These are phyloP conservation scores for Mycena filopes DNA, from an alignment of 768 basidiomycete species.

Conservation along the genomic window DNA sequence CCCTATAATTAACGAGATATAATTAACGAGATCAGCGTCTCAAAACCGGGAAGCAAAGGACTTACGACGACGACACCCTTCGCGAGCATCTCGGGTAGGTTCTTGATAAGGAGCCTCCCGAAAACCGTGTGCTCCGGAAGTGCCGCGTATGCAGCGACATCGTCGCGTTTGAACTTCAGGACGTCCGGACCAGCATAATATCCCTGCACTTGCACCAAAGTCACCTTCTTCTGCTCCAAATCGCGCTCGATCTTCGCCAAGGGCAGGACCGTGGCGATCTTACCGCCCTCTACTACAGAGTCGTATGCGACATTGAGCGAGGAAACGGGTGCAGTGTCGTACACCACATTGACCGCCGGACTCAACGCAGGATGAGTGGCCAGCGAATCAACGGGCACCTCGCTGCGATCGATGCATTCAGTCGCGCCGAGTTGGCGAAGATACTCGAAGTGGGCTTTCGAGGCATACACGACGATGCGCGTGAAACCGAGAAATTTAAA, in stretches of 20 bases:
- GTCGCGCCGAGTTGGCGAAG: slow-evolving; percentile 48
- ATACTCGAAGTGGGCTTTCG: slow-evolving; percentile 49
- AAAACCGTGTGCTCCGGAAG: slow-evolving; percentile 37
- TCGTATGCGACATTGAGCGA: slow-evolving; percentile 7
- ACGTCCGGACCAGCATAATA: slow-evolving; percentile 33
- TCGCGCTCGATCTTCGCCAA: neutral
- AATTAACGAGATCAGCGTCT: no score
- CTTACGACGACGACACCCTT: slow-evolving; percentile 39
- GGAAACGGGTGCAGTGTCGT: neutral
- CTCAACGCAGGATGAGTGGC: neutral
- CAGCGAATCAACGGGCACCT: slow-evolving; percentile 6
- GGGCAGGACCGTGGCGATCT: neutral
- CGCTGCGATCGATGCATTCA: slow-evolving; percentile 42
- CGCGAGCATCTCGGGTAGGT: slow-evolving; percentile 43
- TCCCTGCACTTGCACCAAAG: neutral
- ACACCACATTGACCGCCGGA: slow-evolving; percentile 14
- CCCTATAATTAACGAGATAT: slow-evolving; percentile 42
- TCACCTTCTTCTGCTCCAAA: neutral
- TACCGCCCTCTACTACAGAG: neutral
- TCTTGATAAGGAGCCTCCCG: slow-evolving; percentile 30
- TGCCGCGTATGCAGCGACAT: slow-evolving; percentile 2
- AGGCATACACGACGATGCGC: slow-evolving; percentile 46
- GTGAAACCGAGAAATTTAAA: slow-evolving; percentile 54
- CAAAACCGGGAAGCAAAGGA: neutral
- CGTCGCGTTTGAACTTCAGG: slow-evolving; percentile 34